These are phyloP conservation scores for Aspergillus sp. DNA, from an alignment of 2,329 filamentous ascomycete genomes.

Conservation along the genomic window DNA sequence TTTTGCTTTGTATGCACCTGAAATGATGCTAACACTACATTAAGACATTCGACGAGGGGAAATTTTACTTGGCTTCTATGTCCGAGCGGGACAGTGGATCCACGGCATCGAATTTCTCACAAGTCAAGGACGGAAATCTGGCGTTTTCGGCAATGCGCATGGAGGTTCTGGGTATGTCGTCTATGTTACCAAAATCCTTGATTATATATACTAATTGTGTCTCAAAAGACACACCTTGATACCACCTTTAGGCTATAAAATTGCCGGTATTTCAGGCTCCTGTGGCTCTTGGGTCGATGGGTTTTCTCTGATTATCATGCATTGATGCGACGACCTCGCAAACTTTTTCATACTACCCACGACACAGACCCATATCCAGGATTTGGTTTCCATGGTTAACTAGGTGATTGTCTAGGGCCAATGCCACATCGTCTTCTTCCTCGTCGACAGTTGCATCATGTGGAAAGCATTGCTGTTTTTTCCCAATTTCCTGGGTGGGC, in stretches of 20 bases:
- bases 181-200: neutral
- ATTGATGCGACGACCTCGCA: constrained; percentile 39
- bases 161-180: constrained; percentile 75
- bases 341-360: too few species aligned
- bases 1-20: constrained; percentile 5
- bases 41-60: constrained; percentile 79
- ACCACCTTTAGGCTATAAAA: constrained; percentile 80
- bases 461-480: too few species aligned
- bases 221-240: constrained; percentile 72
- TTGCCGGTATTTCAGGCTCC: constrained; percentile 82
- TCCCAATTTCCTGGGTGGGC: too few species aligned
- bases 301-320: constrained; percentile 74
- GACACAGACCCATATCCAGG: too few species aligned
- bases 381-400: too few species aligned
- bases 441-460: too few species aligned
- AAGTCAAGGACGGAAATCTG: constrained; percentile 78
- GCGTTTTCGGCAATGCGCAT: constrained; percentile 73
- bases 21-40: constrained; percentile 14
- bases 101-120: constrained; percentile 89
- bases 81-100: constrained; percentile 75
- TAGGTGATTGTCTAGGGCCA: neutral
- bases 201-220: neutral
- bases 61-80: constrained; percentile 77
- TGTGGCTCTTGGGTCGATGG: constrained; percentile 78
- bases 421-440: too few species aligned